Evolutionary conservation across 192 early-diverging fungal genomes (phyloP).

Genomic region (Backusella macrospora): DNA sequence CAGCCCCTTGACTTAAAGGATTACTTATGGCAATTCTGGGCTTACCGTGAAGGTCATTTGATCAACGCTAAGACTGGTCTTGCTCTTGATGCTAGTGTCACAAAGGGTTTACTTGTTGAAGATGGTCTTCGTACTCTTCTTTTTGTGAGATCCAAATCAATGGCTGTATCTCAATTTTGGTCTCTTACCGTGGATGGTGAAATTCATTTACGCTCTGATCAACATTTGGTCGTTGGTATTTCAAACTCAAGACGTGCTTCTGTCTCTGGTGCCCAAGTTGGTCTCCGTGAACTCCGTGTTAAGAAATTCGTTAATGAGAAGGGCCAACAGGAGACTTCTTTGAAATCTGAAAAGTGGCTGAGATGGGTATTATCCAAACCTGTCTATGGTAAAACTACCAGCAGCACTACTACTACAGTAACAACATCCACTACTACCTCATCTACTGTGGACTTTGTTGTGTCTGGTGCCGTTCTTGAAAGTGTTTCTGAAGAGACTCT

Average conservation of each 20-base stretch:
- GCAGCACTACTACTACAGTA: neutral
- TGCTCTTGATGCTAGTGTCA: constrained; percentile 13
- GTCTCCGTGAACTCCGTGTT: constrained; percentile 24
- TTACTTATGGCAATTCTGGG: constrained; percentile 28
- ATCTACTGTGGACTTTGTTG: neutral
- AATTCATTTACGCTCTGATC: constrained; percentile 20
- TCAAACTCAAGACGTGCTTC: constrained; percentile 12
- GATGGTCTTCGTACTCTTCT: constrained; percentile 20
- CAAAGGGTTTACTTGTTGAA: constrained; percentile 18
- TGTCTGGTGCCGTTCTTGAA: constrained; percentile 3
- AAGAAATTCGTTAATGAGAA: constrained; percentile 2
- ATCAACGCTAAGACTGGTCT: constrained; percentile 27
- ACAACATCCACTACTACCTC: neutral
- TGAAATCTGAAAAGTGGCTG: constrained; percentile 16
- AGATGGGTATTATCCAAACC: constrained; percentile 21
- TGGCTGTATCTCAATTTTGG: constrained; percentile 27
- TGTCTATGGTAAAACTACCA: neutral
- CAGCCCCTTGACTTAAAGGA: constrained; percentile 17
- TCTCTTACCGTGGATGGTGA: constrained; percentile 30
- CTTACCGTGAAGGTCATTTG: constrained; percentile 24
- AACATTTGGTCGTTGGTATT: constrained; percentile 20
- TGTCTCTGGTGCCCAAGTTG: constrained; percentile 19
- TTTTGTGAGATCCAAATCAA: constrained; percentile 11
- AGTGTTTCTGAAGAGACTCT: constrained; percentile 14
- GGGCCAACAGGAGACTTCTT: constrained; percentile 7